phyloP scores from a whole-genome alignment of 2,329 filamentous ascomycete species.

The Aschersonia sp. region DNA sequence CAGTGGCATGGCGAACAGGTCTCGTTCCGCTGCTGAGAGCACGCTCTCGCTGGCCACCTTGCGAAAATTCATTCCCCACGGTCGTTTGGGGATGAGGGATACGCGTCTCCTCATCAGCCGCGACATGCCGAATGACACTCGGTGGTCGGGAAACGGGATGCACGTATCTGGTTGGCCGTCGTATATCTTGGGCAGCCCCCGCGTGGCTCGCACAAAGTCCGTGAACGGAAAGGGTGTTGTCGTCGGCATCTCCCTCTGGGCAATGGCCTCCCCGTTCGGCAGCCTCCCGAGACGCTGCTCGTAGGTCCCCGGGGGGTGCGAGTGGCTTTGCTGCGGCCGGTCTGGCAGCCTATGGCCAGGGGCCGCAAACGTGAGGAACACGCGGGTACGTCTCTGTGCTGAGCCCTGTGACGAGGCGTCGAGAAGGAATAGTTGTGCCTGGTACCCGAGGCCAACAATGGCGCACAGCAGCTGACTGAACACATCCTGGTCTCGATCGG shows the following conservation, averaged over 20 bases:
- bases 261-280: constrained; percentile 45
- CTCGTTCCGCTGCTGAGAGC: constrained; percentile 23
- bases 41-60: constrained; percentile 28
- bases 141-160: constrained; percentile 53
- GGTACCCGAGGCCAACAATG: constrained; percentile 64
- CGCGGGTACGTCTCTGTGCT: constrained; percentile 47
- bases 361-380: constrained; percentile 60
- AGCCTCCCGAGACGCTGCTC: constrained; percentile 35
- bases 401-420: constrained; percentile 58
- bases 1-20: constrained; percentile 15
- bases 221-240: constrained; percentile 46
- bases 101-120: constrained; percentile 29
- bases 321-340: constrained; percentile 46
- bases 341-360: constrained; percentile 44
- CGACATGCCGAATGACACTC: constrained; percentile 28
- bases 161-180: constrained; percentile 49
- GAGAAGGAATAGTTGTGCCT: constrained; percentile 50
- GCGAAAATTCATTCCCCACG: constrained; percentile 36
- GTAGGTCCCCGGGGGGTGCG: constrained; percentile 28
- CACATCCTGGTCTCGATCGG: constrained; percentile 41
- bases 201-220: constrained; percentile 35
- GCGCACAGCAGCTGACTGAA: constrained; percentile 61
- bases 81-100: constrained; percentile 42
- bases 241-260: constrained; percentile 23
- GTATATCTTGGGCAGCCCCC: constrained; percentile 46